Conservation (phyloP, 148 eudicot species). For the Fagopyrum tataricum region DNA sequence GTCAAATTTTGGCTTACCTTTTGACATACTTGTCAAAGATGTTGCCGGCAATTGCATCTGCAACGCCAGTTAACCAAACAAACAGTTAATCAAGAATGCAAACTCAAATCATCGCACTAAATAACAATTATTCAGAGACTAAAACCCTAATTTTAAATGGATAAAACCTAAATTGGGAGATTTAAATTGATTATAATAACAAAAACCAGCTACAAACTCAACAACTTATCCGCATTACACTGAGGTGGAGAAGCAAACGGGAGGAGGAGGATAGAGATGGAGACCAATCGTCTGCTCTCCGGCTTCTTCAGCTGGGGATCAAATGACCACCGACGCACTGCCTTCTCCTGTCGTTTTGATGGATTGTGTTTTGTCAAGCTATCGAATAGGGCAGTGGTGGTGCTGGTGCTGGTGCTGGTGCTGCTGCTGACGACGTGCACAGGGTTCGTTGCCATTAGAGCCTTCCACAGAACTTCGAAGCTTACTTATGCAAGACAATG, state of each 20-base stretch:
- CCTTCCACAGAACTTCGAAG: not conserved
- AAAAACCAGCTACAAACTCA: conserved; percentile 3
- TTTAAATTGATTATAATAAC: too few species aligned
- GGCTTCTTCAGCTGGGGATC: not conserved
- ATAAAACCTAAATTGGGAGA: not conserved
- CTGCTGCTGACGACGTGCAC: not conserved
- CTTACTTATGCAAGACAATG: not conserved
- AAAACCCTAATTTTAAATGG: too few species aligned
- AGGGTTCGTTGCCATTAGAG: conserved; percentile 4
- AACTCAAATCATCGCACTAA: too few species aligned
- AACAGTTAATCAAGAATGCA: conserved; percentile 1
- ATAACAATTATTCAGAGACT: too few species aligned
- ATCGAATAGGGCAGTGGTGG: not conserved
- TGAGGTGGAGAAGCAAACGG: conserved; percentile 28
- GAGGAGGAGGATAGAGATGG: conserved; percentile 38
- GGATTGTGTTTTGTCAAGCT: not conserved
- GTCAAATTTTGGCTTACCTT: conserved; percentile 25
- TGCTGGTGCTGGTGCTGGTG: not conserved
- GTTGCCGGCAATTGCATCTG: conserved; percentile 62
- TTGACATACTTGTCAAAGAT: conserved; percentile 64
- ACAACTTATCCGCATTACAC: conserved; percentile 19
- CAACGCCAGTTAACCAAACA: not conserved
- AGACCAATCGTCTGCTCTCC: conserved; percentile 35
- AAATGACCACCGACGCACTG: not conserved
- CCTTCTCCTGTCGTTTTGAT: conserved; percentile 5